Evolutionary conservation across 176 grass and related monocot species (phyloP).

Genomic region (Carex littledalei): DNA sequence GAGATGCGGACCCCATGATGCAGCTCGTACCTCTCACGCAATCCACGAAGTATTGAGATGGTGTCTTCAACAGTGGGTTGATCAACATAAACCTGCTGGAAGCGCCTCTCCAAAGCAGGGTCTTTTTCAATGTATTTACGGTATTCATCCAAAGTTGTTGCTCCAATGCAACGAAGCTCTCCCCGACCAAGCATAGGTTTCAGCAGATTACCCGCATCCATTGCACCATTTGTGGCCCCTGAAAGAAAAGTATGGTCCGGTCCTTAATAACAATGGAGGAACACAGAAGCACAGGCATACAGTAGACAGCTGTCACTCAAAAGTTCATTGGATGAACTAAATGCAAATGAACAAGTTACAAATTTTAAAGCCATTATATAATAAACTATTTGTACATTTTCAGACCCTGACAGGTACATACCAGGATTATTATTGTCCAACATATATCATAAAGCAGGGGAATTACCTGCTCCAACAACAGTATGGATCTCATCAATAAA

Average conservation of each 20-base stretch:
- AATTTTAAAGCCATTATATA: neutral
- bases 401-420: neutral
- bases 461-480: slow-evolving; percentile 92
- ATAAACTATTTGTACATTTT: neutral
- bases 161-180: slow-evolving; percentile 90
- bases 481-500: slow-evolving; percentile 99
- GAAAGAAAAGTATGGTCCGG: slow-evolving; percentile 9
- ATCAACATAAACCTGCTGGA: slow-evolving; percentile 98
- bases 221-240: slow-evolving; percentile 97
- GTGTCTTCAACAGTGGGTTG: slow-evolving; percentile 95
- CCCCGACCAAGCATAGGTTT: slow-evolving; percentile 99
- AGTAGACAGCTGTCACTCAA: neutral
- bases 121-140: slow-evolving; percentile 99
- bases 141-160: slow-evolving; percentile 96
- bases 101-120: slow-evolving; percentile 90
- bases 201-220: slow-evolving; percentile 96
- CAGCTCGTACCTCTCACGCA: slow-evolving; percentile 91
- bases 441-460: neutral
- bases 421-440: neutral
- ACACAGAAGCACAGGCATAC: neutral
- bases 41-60: slow-evolving; percentile 86
- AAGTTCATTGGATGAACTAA: neutral
- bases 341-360: neutral
- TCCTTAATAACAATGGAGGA: neutral
- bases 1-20: slow-evolving; percentile 97